Conservation (phyloP, 257 asterid species). For the Nicotiana otophora region DNA sequence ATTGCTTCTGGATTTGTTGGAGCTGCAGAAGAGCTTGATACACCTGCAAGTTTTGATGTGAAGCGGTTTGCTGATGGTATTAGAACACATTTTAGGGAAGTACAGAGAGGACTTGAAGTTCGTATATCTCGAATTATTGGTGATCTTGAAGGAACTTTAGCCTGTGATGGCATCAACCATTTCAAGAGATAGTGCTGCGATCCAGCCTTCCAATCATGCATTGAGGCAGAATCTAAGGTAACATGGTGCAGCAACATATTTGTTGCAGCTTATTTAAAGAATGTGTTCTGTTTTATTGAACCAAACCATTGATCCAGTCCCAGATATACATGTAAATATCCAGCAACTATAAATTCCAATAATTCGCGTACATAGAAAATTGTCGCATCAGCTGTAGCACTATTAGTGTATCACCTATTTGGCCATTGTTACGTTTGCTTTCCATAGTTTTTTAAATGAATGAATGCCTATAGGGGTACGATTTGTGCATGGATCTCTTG, state of each 20-base stretch:
- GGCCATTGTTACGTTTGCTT: neutral
- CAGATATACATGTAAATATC: neutral
- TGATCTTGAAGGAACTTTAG: slow-evolving; percentile 76
- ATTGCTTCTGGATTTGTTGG: slow-evolving; percentile 52
- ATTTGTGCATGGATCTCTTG: neutral
- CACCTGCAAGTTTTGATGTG: slow-evolving; percentile 67
- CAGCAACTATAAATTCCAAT: slow-evolving; percentile 1
- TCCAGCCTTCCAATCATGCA: neutral
- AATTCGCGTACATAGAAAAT: neutral
- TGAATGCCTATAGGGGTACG: neutral
- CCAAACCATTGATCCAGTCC: neutral
- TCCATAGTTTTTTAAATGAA: neutral
- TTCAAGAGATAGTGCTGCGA: slow-evolving; percentile 32
- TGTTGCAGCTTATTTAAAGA: neutral
- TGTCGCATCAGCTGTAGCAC: neutral
- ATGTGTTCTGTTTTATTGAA: neutral
- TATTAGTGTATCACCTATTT: neutral
- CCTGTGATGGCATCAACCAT: slow-evolving; percentile 73
- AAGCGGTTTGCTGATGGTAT: slow-evolving; percentile 62
- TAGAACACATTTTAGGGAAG: slow-evolving; percentile 63
- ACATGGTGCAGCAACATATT: neutral
- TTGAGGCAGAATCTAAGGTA: neutral
- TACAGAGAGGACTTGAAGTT: slow-evolving; percentile 85
- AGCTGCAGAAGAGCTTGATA: slow-evolving; percentile 39
- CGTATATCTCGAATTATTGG: slow-evolving; percentile 83